Percentiles rank a stretch among this genome's conserved stretches.
Evolutionary conservation across 208 protist genomes (phyloP).

Genomic region (Histomonas meleagridis): DNA sequence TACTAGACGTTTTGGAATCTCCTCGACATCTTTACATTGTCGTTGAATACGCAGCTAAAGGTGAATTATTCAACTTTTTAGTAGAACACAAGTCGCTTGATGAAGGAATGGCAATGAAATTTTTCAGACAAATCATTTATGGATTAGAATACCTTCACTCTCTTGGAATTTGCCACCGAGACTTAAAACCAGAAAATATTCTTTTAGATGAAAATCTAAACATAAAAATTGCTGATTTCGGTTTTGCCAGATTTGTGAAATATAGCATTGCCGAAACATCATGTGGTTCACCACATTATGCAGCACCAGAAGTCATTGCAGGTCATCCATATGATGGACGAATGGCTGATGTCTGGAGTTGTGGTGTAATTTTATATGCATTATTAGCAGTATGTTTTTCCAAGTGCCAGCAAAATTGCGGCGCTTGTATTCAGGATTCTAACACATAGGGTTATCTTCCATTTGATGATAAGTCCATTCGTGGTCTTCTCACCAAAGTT

Average conservation of each 20-base stretch:
- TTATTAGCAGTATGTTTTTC: conserved; percentile 59
- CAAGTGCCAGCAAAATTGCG: no score
- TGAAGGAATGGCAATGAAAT: conserved; percentile 65
- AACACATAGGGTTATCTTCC: neutral
- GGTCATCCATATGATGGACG: conserved; percentile 62
- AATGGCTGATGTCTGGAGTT: conserved; percentile 55
- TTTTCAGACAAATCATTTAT: conserved; percentile 92
- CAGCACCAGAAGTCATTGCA: conserved; percentile 68
- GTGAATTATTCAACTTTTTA: conserved; percentile 97
- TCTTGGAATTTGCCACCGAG: conserved; percentile 54
- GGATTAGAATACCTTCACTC: conserved; percentile 91
- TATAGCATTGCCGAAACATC: conserved; percentile 68
- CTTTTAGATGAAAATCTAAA: conserved; percentile 60
- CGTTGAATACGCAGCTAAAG: conserved; percentile 92
- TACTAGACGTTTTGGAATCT: conserved; percentile 74
- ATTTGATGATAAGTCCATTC: neutral
- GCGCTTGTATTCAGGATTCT: neutral
- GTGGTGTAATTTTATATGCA: conserved; percentile 69
- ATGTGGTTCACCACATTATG: conserved; percentile 73
- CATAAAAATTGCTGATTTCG: conserved; percentile 76
- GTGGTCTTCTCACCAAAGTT: neutral
- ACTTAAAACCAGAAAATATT: conserved; percentile 68
- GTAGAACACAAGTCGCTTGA: conserved; percentile 69
- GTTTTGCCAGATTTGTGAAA: conserved; percentile 64
- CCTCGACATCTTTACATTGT: conserved; percentile 92